phyloP scores from a whole-genome alignment of 257 asterid species.

The Solanum sejunctum region DNA sequence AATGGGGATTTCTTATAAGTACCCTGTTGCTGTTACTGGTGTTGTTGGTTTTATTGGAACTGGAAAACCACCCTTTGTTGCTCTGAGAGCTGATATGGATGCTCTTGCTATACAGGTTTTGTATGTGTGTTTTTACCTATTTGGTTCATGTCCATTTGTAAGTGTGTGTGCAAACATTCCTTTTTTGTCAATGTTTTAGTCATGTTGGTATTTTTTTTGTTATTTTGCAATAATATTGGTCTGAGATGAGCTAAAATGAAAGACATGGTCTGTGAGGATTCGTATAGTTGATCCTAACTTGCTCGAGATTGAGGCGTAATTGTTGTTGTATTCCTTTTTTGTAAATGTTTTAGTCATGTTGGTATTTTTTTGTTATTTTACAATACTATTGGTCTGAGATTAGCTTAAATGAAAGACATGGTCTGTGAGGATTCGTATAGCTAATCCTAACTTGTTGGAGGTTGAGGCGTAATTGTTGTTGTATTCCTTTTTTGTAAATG shows the following conservation, averaged over 20 bases:
- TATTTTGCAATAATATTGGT: not conserved
- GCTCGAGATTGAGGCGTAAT: no score
- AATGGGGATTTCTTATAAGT: slow-evolving; percentile 38
- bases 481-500: not conserved
- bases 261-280: no score
- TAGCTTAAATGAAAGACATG: not conserved
- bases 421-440: not conserved
- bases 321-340: not conserved
- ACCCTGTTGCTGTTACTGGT: slow-evolving; percentile 60
- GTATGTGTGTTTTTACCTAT: not conserved
- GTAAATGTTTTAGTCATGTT: not conserved
- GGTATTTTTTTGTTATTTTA: no score
- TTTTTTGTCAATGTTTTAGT: not conserved
- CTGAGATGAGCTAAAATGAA: not conserved
- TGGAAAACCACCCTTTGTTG: slow-evolving; percentile 57
- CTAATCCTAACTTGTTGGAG: not conserved
- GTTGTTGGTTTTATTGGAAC: slow-evolving; percentile 48
- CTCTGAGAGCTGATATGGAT: slow-evolving; percentile 68
- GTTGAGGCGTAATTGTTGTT: not conserved
- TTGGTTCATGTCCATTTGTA: not conserved
- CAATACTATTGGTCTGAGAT: not conserved
- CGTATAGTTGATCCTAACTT: no score
- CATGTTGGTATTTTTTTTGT: not conserved
- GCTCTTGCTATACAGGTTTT: slow-evolving; percentile 51
- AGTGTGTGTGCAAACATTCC: slow-evolving; percentile 17